A percentile compares a stretch with the other conserved stretches of the same genome.
Evolutionary conservation across 2,329 filamentous ascomycete species (phyloP).

Genomic region (Cordyceps farinosa): DNA sequence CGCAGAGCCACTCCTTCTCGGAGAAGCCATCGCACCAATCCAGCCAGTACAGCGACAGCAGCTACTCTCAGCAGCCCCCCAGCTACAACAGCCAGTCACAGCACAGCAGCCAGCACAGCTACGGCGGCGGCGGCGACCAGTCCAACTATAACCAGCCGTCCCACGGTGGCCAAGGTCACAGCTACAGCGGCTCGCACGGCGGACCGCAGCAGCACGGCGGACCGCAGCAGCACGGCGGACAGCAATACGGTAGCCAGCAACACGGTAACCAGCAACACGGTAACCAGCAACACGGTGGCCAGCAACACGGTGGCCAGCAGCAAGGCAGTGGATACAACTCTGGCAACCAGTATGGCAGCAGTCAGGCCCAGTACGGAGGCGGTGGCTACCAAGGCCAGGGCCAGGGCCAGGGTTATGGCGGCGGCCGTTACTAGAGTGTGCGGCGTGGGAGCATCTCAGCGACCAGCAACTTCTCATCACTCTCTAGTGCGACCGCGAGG

Average conservation of each 20-base stretch:
- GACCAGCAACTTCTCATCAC: not conserved
- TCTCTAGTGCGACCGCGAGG: not conserved
- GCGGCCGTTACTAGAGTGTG: slow-evolving; percentile 4
- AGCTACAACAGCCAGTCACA: slow-evolving; percentile 22
- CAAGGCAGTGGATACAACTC: slow-evolving; percentile 10
- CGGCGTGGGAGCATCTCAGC: not conserved
- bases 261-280: not conserved
- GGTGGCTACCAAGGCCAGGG: slow-evolving; percentile 12
- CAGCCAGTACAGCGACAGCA: slow-evolving; percentile 20
- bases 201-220: not conserved
- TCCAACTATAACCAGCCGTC: not conserved
- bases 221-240: not conserved
- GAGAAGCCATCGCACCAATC: slow-evolving; percentile 19
- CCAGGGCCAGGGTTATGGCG: slow-evolving; percentile 14
- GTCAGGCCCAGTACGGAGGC: slow-evolving; percentile 12
- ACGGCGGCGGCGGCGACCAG: slow-evolving; percentile 21
- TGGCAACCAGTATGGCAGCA: slow-evolving; percentile 9
- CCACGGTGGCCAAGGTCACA: slow-evolving; percentile 9
- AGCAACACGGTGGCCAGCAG: slow-evolving; percentile 7
- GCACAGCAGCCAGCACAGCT: slow-evolving; percentile 26
- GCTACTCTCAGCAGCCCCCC: slow-evolving; percentile 25
- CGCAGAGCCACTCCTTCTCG: slow-evolving; percentile 23
- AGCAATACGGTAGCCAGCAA: not conserved
- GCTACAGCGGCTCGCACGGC: slow-evolving; percentile 4
- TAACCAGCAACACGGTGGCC: not conserved